phyloP scores from a whole-genome alignment of 768 basidiomycete species.

The Mycena rebaudengoi region DNA sequence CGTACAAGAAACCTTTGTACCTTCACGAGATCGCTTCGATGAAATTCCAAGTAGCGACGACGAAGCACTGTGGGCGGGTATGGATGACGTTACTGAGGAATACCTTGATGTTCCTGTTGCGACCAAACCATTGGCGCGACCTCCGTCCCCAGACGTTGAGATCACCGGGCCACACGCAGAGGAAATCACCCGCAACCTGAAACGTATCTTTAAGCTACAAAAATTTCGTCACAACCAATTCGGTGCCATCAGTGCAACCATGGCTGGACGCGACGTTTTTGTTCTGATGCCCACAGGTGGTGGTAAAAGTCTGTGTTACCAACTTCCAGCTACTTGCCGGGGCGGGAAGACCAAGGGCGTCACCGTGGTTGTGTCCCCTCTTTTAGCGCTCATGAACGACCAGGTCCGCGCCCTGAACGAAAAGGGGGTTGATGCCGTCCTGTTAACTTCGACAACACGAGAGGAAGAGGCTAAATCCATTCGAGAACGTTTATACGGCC shows the following conservation, averaged over 20 bases:
- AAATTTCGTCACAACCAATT: slow-evolving; percentile 86
- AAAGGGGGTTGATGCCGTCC: slow-evolving; percentile 74
- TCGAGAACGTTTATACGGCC: slow-evolving; percentile 52
- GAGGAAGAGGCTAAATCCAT: slow-evolving; percentile 49
- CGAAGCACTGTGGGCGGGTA: slow-evolving; percentile 55
- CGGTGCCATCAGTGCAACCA: slow-evolving; percentile 81
- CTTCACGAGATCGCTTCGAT: slow-evolving; percentile 28
- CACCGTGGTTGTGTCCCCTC: slow-evolving; percentile 90
- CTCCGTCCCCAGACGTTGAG: slow-evolving; percentile 10
- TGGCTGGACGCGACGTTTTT: slow-evolving; percentile 88
- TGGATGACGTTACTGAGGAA: slow-evolving; percentile 51
- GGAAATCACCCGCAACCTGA: slow-evolving; percentile 66
- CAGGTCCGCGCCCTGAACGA: slow-evolving; percentile 76
- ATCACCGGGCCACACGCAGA: slow-evolving; percentile 25
- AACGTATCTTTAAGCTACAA: slow-evolving; percentile 66
- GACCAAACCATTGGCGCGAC: slow-evolving; percentile 25
- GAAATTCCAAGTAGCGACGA: too few species aligned
- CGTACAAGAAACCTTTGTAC: not conserved
- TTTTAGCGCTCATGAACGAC: slow-evolving; percentile 89
- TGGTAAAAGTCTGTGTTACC: slow-evolving; percentile 88
- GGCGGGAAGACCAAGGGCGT: slow-evolving; percentile 79
- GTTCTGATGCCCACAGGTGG: slow-evolving; percentile 98
- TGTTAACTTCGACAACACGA: slow-evolving; percentile 67
- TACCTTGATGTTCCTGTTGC: slow-evolving; percentile 30
- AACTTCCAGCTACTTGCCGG: slow-evolving; percentile 88